Evolutionary conservation across 2,329 filamentous ascomycete genomes (phyloP), one percentile per base, ranked within the genome.

Genomic region (Zarea fungicola): DNA sequence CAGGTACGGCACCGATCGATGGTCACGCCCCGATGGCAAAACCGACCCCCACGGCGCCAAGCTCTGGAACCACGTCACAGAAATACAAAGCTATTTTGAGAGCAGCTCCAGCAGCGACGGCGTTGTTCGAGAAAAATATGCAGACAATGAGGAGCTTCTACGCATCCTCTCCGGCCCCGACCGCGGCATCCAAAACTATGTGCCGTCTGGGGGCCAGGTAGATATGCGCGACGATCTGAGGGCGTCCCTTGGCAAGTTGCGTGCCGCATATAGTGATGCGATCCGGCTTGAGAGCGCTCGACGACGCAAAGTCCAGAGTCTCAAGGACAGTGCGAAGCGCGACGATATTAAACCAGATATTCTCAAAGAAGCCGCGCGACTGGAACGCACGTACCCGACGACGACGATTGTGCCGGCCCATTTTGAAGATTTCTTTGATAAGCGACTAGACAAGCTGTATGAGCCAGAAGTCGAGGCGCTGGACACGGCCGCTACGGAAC

Each of bases 261-360:
- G 93, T 14, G 83, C 83, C 26, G 84, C 82, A 9, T 83, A 96
- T 60, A 96, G 95, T 63, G 91, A 97, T 55, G 81, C 95, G 3
- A 83, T 80, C 48, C 81, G 90, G 13, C 75, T 97, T 1, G 92
- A 99, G 64, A 90, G 84, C 52, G 78, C 88, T 47, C 77, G 92
- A 42, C 78, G 84, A 52, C 84, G 87, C 54, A 91, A 89, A 60
- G 84, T 92, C 2, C 89, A 96, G 61, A 75, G 80, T 1, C 65
- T 97, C 40, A 80, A 84, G 26, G 84, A 89, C 51, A 95, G 91
- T 61, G 85, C 85, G 4, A 87, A 86, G 45, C 79, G 81, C 19
- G 93, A 99, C 65, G 92, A 97, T 65, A 91, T 97, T 58, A 90
- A 90, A 59, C 78, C 81, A 1, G 88, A 90, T 42, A 85, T 99